Conservation (phyloP, 306 rosid species). For the Castanopsis chinensis region DNA sequence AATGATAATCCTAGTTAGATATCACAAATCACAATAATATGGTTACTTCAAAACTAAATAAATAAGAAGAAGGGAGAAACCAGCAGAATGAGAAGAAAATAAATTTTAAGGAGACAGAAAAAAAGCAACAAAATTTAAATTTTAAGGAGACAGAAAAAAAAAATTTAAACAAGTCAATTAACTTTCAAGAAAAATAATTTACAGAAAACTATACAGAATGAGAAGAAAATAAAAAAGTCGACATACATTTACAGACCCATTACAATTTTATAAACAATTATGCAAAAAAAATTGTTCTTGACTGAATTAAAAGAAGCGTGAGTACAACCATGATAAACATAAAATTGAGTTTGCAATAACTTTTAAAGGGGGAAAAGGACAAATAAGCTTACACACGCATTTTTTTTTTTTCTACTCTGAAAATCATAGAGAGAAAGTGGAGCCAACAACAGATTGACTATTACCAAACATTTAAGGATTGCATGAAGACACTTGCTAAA, state of each 20-base stretch:
- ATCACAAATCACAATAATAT: background rate
- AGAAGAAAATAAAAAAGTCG: too few species aligned
- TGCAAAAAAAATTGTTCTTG: background rate
- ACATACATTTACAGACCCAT: background rate
- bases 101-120: too few species aligned
- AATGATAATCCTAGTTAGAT: constrained; percentile 12
- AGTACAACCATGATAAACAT: background rate
- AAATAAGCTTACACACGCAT: background rate
- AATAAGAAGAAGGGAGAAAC: constrained; percentile 1
- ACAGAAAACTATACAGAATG: too few species aligned
- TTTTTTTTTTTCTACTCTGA: background rate
- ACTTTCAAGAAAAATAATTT: too few species aligned
- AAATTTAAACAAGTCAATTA: too few species aligned
- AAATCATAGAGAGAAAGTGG: background rate
- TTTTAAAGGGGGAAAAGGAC: background rate
- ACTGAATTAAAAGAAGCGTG: background rate
- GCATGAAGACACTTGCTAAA: constrained; percentile 20
- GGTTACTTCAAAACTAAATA: background rate
- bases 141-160: too few species aligned
- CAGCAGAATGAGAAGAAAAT: too few species aligned
- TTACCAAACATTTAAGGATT: too few species aligned
- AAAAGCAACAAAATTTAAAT: too few species aligned
- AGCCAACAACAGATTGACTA: too few species aligned
- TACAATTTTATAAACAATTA: background rate
- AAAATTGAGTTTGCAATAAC: background rate